phyloP scores from a whole-genome alignment of 257 asterid species.

The Solanum appendiculatum region DNA sequence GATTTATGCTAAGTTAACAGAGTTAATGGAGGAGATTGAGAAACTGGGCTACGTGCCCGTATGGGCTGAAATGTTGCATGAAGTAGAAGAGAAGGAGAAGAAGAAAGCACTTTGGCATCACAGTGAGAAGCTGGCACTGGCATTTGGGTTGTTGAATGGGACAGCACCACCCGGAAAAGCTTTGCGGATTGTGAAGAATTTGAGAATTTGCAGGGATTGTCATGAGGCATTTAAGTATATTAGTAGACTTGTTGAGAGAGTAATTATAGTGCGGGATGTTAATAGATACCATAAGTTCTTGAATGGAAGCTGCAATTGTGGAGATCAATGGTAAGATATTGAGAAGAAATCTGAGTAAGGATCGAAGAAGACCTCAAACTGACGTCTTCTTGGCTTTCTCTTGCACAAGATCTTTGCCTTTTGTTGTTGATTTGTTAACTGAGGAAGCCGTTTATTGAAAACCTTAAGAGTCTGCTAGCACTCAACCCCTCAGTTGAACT shows the following conservation, averaged over 20 bases:
- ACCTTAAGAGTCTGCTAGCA: neutral
- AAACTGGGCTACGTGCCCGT: constrained; percentile 49
- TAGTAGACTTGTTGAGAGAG: constrained; percentile 38
- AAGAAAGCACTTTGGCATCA: constrained; percentile 46
- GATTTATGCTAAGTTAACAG: constrained; percentile 45
- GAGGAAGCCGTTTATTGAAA: neutral
- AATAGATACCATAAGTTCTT: constrained; percentile 64
- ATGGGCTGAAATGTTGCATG: constrained; percentile 38
- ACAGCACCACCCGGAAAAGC: constrained; percentile 59
- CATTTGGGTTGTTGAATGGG: constrained; percentile 56
- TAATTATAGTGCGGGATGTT: constrained; percentile 63
- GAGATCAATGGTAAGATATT: constrained; percentile 23
- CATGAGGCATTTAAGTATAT: constrained; percentile 57
- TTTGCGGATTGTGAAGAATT: constrained; percentile 54
- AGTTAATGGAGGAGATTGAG: constrained; percentile 45
- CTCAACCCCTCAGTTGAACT: neutral
- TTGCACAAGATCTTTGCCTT: neutral
- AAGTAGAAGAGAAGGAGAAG: constrained; percentile 38
- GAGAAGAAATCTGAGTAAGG: neutral
- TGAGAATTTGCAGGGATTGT: constrained; percentile 68
- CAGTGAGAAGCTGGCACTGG: constrained; percentile 68
- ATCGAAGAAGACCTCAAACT: neutral
- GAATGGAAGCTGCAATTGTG: constrained; percentile 58
- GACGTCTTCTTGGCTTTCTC: neutral
- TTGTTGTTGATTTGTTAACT: neutral